These are phyloP conservation scores for Sporothrix inflata DNA, from an alignment of 2,329 filamentous ascomycete species.

Conservation along the genomic window DNA sequence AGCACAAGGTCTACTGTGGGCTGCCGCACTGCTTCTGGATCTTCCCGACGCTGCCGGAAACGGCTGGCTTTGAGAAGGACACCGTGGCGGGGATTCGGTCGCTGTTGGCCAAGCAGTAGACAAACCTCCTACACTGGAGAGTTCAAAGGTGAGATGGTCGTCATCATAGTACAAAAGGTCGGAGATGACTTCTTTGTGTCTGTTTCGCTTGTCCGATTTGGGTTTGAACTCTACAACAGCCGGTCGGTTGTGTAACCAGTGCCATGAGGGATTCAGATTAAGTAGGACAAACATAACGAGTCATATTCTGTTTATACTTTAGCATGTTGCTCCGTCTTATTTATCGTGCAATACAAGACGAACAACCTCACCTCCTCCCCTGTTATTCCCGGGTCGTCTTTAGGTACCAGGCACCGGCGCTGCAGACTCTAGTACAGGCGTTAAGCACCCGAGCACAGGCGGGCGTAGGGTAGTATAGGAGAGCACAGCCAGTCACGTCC, in stretches of 20 bases:
- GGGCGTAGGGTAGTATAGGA: too few species aligned
- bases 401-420: neutral
- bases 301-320: too few species aligned
- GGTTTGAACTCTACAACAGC: too few species aligned
- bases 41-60: conserved; percentile 22
- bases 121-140: neutral
- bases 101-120: neutral
- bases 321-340: too few species aligned
- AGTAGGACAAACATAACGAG: too few species aligned
- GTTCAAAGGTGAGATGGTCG: neutral
- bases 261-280: too few species aligned
- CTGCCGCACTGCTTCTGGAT: conserved; percentile 25
- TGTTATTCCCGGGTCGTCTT: neutral
- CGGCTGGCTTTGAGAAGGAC: neutral
- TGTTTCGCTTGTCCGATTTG: too few species aligned
- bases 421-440: neutral
- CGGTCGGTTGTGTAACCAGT: too few species aligned
- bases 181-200: too few species aligned
- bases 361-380: neutral
- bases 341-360: too few species aligned
- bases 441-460: neutral
- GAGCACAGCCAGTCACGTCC: too few species aligned
- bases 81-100: neutral
- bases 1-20: neutral
- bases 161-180: too few species aligned